phyloP scores from a whole-genome alignment of 2,329 filamentous ascomycete species.

The Fusarium equiseti region DNA sequence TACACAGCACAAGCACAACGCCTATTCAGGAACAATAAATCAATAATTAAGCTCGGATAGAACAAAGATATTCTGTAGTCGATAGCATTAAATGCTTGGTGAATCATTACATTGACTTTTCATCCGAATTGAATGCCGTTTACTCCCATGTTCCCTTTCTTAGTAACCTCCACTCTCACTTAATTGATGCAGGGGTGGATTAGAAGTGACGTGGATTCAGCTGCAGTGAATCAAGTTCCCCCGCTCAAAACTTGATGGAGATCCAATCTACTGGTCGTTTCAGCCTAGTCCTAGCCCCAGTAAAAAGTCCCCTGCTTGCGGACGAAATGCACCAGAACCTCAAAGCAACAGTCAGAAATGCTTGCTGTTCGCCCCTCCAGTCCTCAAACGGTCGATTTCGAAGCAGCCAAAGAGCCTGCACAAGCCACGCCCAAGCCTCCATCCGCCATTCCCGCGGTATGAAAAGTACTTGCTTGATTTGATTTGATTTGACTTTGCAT shows the following conservation, averaged over 20 bases:
- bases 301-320: conserved; percentile 34
- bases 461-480: conserved; percentile 23
- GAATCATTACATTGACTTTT: conserved; percentile 10
- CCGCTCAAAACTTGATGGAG: conserved; percentile 26
- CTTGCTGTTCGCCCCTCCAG: conserved; percentile 22
- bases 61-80: neutral
- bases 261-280: conserved; percentile 43
- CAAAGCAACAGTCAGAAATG: conserved; percentile 44
- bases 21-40: neutral
- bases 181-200: conserved; percentile 17
- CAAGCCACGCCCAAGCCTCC: conserved; percentile 35
- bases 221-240: conserved; percentile 28
- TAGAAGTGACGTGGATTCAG: conserved; percentile 40
- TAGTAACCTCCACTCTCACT: neutral
- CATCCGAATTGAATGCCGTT: conserved; percentile 13
- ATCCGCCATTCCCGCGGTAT: conserved; percentile 32
- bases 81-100: neutral
- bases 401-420: conserved; percentile 4
- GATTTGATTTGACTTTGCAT: conserved; percentile 8
- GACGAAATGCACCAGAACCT: conserved; percentile 32
- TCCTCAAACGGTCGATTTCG: neutral
- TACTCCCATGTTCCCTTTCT: neutral
- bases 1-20: neutral
- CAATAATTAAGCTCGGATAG: neutral
- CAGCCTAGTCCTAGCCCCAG: conserved; percentile 34